Conservation (phyloP, 805 yeast genomes). For the Phaffomyces opuntiae region DNA sequence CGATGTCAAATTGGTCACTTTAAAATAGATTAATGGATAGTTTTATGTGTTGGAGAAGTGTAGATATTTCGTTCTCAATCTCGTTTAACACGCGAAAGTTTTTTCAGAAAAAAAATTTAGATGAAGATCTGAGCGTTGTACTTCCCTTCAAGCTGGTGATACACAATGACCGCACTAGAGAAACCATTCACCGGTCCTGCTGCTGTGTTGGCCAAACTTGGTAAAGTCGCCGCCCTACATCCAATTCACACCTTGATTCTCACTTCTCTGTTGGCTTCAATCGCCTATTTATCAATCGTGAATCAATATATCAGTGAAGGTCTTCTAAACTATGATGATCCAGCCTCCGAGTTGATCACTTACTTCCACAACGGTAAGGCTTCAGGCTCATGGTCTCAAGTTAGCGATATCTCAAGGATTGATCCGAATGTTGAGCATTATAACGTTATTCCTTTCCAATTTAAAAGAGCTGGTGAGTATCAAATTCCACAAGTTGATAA, state of each 20-base stretch:
- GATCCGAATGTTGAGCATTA: conserved; percentile 34
- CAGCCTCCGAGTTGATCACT: conserved; percentile 17
- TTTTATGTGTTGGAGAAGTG: not conserved
- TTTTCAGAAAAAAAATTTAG: not conserved
- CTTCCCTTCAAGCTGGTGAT: not conserved
- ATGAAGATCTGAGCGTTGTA: not conserved
- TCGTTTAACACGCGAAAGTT: conserved; percentile 1
- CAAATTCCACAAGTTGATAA: conserved; percentile 35
- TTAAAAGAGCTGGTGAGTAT: conserved; percentile 38
- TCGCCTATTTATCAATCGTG: conserved; percentile 70
- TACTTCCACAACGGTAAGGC: conserved; percentile 32
- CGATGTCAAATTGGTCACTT: conserved; percentile 87
- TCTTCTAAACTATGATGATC: conserved; percentile 7
- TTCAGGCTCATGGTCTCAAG: conserved; percentile 38
- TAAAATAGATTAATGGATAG: conserved; percentile 47
- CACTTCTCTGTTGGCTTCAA: conserved; percentile 67
- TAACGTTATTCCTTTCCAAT: conserved; percentile 50
- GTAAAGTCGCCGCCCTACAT: conserved; percentile 57
- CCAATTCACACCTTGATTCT: conserved; percentile 83
- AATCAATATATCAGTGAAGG: conserved; percentile 48
- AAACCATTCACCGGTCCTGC: conserved; percentile 27
- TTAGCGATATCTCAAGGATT: conserved; percentile 35
- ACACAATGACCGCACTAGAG: conserved; percentile 12
- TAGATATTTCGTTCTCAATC: not conserved
- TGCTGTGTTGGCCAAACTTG: conserved; percentile 37